Evolutionary conservation across 495 filamentous ascomycete genomes (phyloP), one percentile per base, ranked within the genome.

Genomic region (Polyplosphaeria fusca): DNA sequence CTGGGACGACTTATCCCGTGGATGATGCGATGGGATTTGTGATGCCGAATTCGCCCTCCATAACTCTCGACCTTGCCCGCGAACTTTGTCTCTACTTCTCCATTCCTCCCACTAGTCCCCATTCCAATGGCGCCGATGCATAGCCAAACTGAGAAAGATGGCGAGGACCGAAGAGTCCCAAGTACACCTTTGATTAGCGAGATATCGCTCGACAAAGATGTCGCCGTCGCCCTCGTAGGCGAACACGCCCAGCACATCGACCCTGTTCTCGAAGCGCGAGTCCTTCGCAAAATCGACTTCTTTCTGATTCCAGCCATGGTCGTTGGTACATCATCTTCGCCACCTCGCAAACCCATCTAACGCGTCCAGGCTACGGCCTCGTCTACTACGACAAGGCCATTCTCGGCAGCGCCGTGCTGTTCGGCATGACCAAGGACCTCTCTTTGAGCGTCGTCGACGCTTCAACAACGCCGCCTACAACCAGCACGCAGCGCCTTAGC

Each of bases 341-440:
- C 16, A 3, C 11, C 28, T 38, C 49, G 7, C 13, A 18, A 19
- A 14, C 19, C 11, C 19, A 9, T 19, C 38, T 47, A 18, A 61
- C 11, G 22, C 4, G 0, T 4, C 9, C 41, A 64, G 67, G 79
- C 2, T 83, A 88, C 72, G 86, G 86, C 11, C 74, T 90, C 43
- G 85, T 88, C 5, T 90, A 88, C 67, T 89, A 87, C 64, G 86
- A 90, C 68, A 90, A 89, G 68, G 85, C 86, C 4, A 88, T 90
- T 52, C 68, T 89, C 4, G 86, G 86, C n/a, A 78, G 79, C 49
- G 85, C 86, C 0, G 77, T 79, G 9, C 76, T 89, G 12, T 87
- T 89, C 67, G 86, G 85, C 55, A 88, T 89, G 86, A 87, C 85
- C 0, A 73, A 76, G 18, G 86, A 90, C 66, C 74, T 89, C 27